Evolutionary conservation across 176 grass and related monocot species (phyloP).

Genomic region (Canna indica): DNA sequence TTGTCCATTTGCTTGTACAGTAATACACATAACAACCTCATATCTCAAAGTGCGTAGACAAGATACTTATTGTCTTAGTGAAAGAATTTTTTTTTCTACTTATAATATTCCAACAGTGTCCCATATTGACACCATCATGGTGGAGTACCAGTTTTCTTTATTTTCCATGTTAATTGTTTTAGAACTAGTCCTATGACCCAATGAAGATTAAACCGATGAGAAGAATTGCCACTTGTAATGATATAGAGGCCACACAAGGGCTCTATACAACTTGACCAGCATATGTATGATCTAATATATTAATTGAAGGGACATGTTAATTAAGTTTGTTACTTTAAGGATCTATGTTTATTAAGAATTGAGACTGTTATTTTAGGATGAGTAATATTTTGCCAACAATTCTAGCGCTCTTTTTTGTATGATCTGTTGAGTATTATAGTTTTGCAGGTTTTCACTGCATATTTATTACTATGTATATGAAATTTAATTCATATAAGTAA

Average conservation of each 20-base stretch:
- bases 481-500: slow-evolving; percentile 10
- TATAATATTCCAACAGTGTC: too few relatives aligned
- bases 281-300: too few relatives aligned
- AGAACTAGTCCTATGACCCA: too few relatives aligned
- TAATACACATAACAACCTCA: not conserved
- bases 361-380: not conserved
- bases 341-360: too few relatives aligned
- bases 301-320: not conserved
- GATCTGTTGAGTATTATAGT: slow-evolving; percentile 26
- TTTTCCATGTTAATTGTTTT: too few relatives aligned
- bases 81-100: too few relatives aligned
- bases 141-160: too few relatives aligned
- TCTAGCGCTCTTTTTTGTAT: not conserved
- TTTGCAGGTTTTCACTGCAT: slow-evolving; percentile 24
- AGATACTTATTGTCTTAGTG: not conserved
- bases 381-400: not conserved
- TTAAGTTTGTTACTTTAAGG: not conserved
- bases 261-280: not conserved
- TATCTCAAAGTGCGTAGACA: not conserved
- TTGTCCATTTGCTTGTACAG: not conserved
- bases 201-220: too few relatives aligned
- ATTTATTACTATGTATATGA: slow-evolving; percentile 19
- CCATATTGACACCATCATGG: too few relatives aligned
- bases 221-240: too few relatives aligned
- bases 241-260: not conserved